Evolutionary conservation across 805 yeast genomes (phyloP).

Genomic region (Saturnispora bothae): DNA sequence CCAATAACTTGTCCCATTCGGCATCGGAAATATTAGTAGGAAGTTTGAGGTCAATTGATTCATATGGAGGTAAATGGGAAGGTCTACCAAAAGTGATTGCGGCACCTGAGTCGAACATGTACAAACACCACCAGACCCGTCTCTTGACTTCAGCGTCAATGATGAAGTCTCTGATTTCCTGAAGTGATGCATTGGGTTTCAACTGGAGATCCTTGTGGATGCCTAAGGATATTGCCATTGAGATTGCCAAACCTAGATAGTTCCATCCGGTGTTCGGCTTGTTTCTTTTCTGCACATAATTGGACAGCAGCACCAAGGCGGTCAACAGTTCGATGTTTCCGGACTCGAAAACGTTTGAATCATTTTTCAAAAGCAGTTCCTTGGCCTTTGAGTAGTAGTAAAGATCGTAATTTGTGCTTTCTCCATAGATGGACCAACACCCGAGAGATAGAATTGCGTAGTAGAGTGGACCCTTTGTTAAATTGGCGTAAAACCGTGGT

Average conservation of each 20-base stretch:
- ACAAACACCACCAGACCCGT: constrained; percentile 60
- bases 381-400: constrained; percentile 47
- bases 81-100: constrained; percentile 61
- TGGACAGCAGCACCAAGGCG: constrained; percentile 43
- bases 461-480: constrained; percentile 39
- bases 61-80: constrained; percentile 37
- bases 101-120: constrained; percentile 53
- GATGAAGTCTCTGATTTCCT: constrained; percentile 26
- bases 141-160: constrained; percentile 45
- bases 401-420: constrained; percentile 39
- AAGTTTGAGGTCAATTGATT: constrained; percentile 37
- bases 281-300: constrained; percentile 54
- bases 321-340: constrained; percentile 48
- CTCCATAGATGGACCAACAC: constrained; percentile 55
- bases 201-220: constrained; percentile 40
- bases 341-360: constrained; percentile 42
- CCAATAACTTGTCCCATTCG: constrained; percentile 23
- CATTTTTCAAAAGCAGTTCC: constrained; percentile 27
- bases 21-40: constrained; percentile 44
- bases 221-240: constrained; percentile 61
- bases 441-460: constrained; percentile 58
- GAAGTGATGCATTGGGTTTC: constrained; percentile 6
- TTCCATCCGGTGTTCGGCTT: constrained; percentile 64
- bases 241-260: constrained; percentile 49
- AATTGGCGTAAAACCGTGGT: constrained; percentile 33